A percentile compares a stretch with the other conserved stretches of the same genome.
Conservation (phyloP, 345 rosid species). For the Dipteronia sinensis region DNA sequence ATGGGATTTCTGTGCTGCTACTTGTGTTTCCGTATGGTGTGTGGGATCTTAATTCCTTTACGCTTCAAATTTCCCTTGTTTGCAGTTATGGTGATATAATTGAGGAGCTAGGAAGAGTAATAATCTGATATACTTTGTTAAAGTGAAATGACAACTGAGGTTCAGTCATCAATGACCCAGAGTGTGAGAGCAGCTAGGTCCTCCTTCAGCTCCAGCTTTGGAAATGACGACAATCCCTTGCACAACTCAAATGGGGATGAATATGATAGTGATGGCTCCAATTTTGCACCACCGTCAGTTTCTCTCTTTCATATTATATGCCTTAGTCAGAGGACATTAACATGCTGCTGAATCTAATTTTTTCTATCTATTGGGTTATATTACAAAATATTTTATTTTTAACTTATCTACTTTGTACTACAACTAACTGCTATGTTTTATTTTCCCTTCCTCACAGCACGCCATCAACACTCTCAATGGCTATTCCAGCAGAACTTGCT, state of each 20-base stretch:
- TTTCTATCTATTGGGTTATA: background rate
- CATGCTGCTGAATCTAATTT: background rate
- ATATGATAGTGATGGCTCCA: conserved; percentile 76
- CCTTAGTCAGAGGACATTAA: too few relatives aligned
- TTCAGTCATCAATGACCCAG: conserved; percentile 44
- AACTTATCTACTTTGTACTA: background rate
- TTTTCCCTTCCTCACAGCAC: conserved; percentile 40
- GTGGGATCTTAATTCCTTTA: background rate
- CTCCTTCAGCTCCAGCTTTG: conserved; percentile 53
- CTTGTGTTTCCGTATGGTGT: background rate
- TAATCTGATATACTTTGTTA: conserved; percentile 9
- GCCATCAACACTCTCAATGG: conserved; percentile 51
- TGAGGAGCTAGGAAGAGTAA: background rate
- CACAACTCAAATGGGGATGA: conserved; percentile 62
- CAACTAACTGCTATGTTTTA: background rate
- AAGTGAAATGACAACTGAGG: conserved; percentile 39
- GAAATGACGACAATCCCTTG: conserved; percentile 43
- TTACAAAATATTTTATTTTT: background rate
- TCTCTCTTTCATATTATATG: background rate
- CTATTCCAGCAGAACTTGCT: conserved; percentile 88
- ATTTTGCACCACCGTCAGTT: conserved; percentile 59
- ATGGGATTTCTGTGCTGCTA: background rate
- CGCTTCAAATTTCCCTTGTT: background rate
- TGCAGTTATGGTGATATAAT: conserved; percentile 22
- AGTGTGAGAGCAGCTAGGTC: conserved; percentile 53